Conservation (phyloP, 108 stramenopile species). For the Nannochloropsis granulata region DNA sequence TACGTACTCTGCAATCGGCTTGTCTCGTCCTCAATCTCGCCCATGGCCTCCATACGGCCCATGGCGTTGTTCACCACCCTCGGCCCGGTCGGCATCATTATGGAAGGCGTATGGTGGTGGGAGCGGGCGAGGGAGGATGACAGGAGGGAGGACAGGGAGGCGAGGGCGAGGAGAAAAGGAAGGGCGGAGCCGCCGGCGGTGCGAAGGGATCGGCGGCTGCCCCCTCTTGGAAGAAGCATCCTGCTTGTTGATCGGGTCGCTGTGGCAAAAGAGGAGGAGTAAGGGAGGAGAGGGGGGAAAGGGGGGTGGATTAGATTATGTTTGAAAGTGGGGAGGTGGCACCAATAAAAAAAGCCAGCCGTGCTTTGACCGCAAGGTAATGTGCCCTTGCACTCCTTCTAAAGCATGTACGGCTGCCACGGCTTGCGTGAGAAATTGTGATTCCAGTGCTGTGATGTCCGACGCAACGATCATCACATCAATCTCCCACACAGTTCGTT, state of each 20-base stretch:
- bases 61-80: not conserved
- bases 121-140: not conserved
- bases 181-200: not conserved
- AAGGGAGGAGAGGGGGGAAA: too few species aligned
- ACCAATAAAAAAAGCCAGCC: too few species aligned
- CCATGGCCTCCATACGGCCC: not conserved
- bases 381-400: too few species aligned
- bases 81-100: not conserved
- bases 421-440: too few species aligned
- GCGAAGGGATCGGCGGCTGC: not conserved
- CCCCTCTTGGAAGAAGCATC: not conserved
- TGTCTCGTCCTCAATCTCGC: not conserved
- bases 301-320: too few species aligned
- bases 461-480: too few species aligned
- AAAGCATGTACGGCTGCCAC: too few species aligned
- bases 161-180: not conserved
- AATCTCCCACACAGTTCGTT: too few species aligned
- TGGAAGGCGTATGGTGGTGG: not conserved
- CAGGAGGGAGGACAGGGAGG: not conserved
- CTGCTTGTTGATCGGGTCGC: not conserved
- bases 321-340: too few species aligned
- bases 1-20: not conserved
- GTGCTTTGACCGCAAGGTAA: too few species aligned
- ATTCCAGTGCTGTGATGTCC: too few species aligned
- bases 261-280: too few species aligned